These are phyloP conservation scores for Immersiella caudata DNA, from an alignment of 495 filamentous ascomycete genomes.

Conservation along the genomic window DNA sequence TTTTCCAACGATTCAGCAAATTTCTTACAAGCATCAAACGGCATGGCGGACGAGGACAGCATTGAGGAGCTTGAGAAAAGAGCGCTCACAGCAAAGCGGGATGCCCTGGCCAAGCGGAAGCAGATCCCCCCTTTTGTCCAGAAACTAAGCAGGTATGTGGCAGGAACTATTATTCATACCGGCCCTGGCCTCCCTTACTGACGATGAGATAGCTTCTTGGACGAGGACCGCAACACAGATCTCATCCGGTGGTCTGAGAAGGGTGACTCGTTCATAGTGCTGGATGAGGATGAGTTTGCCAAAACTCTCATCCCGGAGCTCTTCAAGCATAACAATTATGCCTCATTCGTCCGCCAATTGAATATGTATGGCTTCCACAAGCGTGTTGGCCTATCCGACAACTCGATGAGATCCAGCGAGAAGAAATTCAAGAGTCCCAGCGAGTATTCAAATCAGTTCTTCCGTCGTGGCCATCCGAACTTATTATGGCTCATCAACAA, in stretches of 20 bases:
- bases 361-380: constrained; percentile 99
- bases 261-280: constrained; percentile 92
- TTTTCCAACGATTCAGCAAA: constrained; percentile 51
- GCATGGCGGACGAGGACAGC: constrained; percentile 61
- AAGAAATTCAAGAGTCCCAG: constrained; percentile 96
- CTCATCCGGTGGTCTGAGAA: constrained; percentile 97
- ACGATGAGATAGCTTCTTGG: constrained; percentile 71
- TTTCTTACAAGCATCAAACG: constrained; percentile 38
- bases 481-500: constrained; percentile 98
- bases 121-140: constrained; percentile 98
- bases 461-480: constrained; percentile 89
- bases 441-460: constrained; percentile 96
- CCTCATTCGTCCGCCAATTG: constrained; percentile 95
- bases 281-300: constrained; percentile 99
- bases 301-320: constrained; percentile 93
- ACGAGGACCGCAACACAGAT: constrained; percentile 87
- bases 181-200: background rate
- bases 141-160: constrained; percentile 87
- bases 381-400: constrained; percentile 93
- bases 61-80: constrained; percentile 76
- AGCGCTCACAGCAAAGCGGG: constrained; percentile 75
- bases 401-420: constrained; percentile 96
- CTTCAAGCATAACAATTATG: constrained; percentile 99
- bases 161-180: background rate
- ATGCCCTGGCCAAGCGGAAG: constrained; percentile 83